Conservation (phyloP, 192 early-diverging fungal genomes). For the Mortierella hygrophila region DNA sequence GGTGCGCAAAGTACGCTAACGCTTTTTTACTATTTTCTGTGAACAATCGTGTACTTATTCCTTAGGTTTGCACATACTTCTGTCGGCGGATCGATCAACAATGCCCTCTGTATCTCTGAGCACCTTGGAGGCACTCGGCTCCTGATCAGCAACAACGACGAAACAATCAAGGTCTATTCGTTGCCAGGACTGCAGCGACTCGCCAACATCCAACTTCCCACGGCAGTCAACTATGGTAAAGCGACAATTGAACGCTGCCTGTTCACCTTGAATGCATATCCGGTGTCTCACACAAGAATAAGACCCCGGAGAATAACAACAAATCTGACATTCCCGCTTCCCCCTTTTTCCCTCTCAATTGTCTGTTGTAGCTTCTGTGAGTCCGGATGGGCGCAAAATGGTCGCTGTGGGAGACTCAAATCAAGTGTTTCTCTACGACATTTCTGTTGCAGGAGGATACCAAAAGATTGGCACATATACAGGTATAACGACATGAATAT, state of each 20-base stretch:
- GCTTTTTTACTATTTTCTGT: background rate
- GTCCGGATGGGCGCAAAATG: conserved; percentile 93
- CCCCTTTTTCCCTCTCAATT: background rate
- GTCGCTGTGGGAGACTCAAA: conserved; percentile 93
- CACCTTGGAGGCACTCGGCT: conserved; percentile 74
- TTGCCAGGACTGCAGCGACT: conserved; percentile 84
- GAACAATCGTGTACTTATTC: background rate
- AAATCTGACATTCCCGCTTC: background rate
- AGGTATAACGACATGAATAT: conserved; percentile 56
- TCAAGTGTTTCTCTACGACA: conserved; percentile 88
- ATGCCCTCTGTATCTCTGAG: conserved; percentile 79
- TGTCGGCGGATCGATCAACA: conserved; percentile 80
- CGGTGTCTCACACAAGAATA: background rate
- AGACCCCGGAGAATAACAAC: background rate
- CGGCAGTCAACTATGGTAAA: conserved; percentile 88
- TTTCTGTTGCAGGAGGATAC: conserved; percentile 76
- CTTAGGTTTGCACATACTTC: conserved; percentile 38
- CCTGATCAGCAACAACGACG: conserved; percentile 94
- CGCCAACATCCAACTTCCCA: conserved; percentile 83
- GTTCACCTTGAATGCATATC: conserved; percentile 7
- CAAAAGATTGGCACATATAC: conserved; percentile 79
- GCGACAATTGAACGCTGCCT: background rate
- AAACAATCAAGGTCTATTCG: conserved; percentile 90
- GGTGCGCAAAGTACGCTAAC: background rate
- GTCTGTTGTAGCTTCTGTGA: conserved; percentile 73